These are phyloP conservation scores for Phytophthora rubi DNA, from an alignment of 352 stramenopile genomes.

Conservation along the genomic window DNA sequence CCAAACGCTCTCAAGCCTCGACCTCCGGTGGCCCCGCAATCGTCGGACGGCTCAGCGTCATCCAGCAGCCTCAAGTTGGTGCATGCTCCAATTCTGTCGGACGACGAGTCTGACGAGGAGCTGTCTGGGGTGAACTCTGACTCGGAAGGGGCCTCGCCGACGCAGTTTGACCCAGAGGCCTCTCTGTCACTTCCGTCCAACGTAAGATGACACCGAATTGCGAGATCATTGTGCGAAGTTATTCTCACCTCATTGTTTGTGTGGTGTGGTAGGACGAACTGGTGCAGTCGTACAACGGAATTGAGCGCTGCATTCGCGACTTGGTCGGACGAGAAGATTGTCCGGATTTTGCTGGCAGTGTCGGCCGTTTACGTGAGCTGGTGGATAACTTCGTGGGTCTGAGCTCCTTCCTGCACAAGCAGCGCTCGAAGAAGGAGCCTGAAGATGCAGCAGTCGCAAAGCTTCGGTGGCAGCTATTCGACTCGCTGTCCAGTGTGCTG, in stretches of 20 bases:
- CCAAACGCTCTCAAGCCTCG: slow-evolving; percentile 17
- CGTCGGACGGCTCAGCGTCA: neutral
- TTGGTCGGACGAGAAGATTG: slow-evolving; percentile 18
- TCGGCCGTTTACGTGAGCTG: slow-evolving; percentile 24
- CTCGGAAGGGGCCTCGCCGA: neutral
- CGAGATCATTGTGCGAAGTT: neutral
- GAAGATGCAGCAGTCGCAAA: slow-evolving; percentile 8
- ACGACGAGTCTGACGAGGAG: slow-evolving; percentile 21
- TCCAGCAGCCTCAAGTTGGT: slow-evolving; percentile 47
- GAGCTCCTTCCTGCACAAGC: slow-evolving; percentile 41
- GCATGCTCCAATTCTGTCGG: slow-evolving; percentile 43
- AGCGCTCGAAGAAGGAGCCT: neutral
- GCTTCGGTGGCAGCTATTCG: slow-evolving; percentile 40
- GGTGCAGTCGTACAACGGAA: slow-evolving; percentile 20
- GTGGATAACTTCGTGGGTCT: slow-evolving; percentile 32
- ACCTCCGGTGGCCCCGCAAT: neutral
- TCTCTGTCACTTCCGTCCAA: slow-evolving; percentile 60
- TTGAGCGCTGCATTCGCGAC: slow-evolving; percentile 38
- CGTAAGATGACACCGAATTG: slow-evolving; percentile 15
- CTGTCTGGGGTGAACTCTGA: neutral
- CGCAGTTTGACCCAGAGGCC: slow-evolving; percentile 48
- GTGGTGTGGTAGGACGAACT: slow-evolving; percentile 38
- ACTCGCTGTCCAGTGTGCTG: slow-evolving; percentile 17
- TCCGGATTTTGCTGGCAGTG: neutral
- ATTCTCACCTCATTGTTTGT: slow-evolving; percentile 2